Evolutionary conservation across 495 filamentous ascomycete genomes (phyloP).

Genomic region (Massariosphaeria phaeospora): DNA sequence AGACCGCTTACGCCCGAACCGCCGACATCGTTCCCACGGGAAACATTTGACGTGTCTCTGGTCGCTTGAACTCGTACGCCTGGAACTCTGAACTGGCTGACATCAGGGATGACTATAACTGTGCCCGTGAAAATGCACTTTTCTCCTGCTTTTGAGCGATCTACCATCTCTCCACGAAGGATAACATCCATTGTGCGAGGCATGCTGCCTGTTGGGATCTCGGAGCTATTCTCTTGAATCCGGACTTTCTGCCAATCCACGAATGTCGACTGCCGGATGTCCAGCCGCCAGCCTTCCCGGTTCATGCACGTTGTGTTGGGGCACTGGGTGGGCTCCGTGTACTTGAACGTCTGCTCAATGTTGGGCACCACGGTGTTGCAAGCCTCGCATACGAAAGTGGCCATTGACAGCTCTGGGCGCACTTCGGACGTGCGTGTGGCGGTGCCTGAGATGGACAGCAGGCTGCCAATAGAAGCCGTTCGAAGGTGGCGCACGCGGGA

Average conservation of each 20-base stretch:
- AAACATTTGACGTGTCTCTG: slow-evolving; percentile 67
- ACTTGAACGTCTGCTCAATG: slow-evolving; percentile 95
- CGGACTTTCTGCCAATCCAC: slow-evolving; percentile 99
- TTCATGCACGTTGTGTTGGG: slow-evolving; percentile 90
- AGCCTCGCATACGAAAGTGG: slow-evolving; percentile 85
- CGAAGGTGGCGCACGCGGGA: slow-evolving; percentile 84
- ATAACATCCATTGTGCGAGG: slow-evolving; percentile 97
- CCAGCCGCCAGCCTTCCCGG: slow-evolving; percentile 81
- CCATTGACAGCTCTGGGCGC: slow-evolving; percentile 83
- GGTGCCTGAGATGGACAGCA: slow-evolving; percentile 92
- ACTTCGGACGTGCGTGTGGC: slow-evolving; percentile 97
- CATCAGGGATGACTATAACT: slow-evolving; percentile 93
- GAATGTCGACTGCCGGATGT: slow-evolving; percentile 95
- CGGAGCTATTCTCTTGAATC: slow-evolving; percentile 94
- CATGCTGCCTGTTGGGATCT: slow-evolving; percentile 98
- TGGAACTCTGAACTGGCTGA: slow-evolving; percentile 89
- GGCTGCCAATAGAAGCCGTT: slow-evolving; percentile 83
- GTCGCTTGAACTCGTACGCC: slow-evolving; percentile 81
- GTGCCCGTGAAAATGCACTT: slow-evolving; percentile 97
- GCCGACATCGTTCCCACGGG: slow-evolving; percentile 71
- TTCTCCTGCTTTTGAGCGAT: slow-evolving; percentile 93
- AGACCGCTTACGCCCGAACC: slow-evolving; percentile 81
- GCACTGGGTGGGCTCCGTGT: slow-evolving; percentile 93
- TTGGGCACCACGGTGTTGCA: slow-evolving; percentile 78
- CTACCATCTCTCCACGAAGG: slow-evolving; percentile 95